A percentile compares a stretch with the other conserved stretches of the same genome.
Evolutionary conservation across 2,329 filamentous ascomycete species (phyloP).

Genomic region (Sclerotinia sclerotiorum): DNA sequence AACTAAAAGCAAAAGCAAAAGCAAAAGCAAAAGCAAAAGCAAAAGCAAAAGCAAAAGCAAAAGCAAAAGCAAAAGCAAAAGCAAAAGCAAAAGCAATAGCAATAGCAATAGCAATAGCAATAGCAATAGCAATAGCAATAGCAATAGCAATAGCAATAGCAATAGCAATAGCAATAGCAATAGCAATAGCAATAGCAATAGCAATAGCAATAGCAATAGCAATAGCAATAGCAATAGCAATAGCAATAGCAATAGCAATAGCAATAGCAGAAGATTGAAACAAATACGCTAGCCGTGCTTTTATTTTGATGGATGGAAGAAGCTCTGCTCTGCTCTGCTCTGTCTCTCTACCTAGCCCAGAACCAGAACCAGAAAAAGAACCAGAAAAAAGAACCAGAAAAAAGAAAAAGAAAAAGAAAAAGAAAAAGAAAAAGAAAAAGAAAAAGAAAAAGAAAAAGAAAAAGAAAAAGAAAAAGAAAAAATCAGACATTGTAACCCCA

Average conservation of each 20-base stretch:
- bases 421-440: not conserved
- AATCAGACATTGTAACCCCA: not conserved
- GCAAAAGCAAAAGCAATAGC: too few relatives aligned
- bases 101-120: too few relatives aligned
- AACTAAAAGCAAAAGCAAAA: not conserved
- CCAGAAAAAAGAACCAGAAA: too few relatives aligned
- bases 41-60: too few relatives aligned
- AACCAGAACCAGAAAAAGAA: not conserved
- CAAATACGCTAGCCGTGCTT: not conserved
- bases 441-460: not conserved
- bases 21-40: too few relatives aligned
- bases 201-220: too few relatives aligned
- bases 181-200: too few relatives aligned
- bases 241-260: not conserved
- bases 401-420: constrained; percentile 7
- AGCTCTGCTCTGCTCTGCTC: too few relatives aligned
- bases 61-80: too few relatives aligned
- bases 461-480: not conserved
- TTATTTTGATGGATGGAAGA: not conserved
- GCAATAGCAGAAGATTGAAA: not conserved
- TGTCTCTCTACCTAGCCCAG: not conserved
- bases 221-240: too few relatives aligned
- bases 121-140: too few relatives aligned
- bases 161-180: not conserved
- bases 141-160: not conserved